These are phyloP conservation scores for Epichloe gansuensis DNA, from an alignment of 2,329 filamentous ascomycete species.

Conservation along the genomic window DNA sequence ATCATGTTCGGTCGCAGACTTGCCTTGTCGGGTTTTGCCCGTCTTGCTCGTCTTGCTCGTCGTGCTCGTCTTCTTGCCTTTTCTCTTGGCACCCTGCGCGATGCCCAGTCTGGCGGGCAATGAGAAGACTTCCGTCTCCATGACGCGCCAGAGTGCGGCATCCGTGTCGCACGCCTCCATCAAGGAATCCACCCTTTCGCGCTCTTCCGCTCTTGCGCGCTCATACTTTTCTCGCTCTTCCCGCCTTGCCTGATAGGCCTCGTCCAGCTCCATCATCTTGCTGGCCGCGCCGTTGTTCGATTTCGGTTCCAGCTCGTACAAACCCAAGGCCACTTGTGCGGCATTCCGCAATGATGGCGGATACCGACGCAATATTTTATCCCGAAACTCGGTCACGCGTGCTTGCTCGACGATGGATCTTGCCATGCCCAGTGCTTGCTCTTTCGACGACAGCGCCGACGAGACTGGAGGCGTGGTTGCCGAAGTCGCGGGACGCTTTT, in stretches of 20 bases:
- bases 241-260: slow-evolving; percentile 19
- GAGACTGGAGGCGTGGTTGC: neutral
- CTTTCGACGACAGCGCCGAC: neutral
- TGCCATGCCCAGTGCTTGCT: slow-evolving; percentile 5
- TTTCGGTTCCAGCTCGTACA: slow-evolving; percentile 23
- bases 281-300: slow-evolving; percentile 14
- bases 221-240: slow-evolving; percentile 25
- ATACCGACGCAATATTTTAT: slow-evolving; percentile 25
- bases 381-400: slow-evolving; percentile 19
- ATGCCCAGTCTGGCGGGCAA: slow-evolving; percentile 46
- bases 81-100: neutral
- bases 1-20: neutral
- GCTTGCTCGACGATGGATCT: slow-evolving; percentile 23
- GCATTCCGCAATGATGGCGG: slow-evolving; percentile 27
- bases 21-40: neutral
- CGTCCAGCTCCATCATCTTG: slow-evolving; percentile 18
- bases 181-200: slow-evolving; percentile 36
- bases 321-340: slow-evolving; percentile 26
- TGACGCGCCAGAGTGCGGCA: slow-evolving; percentile 50
- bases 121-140: slow-evolving; percentile 56
- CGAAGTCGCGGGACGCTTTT: slow-evolving; percentile 10
- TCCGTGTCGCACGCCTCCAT: slow-evolving; percentile 49
- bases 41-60: slow-evolving; percentile 1
- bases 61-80: neutral
- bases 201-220: slow-evolving; percentile 31